phyloP scores from a whole-genome alignment of 352 stramenopile genomes.

The Blastocystis sp. region DNA sequence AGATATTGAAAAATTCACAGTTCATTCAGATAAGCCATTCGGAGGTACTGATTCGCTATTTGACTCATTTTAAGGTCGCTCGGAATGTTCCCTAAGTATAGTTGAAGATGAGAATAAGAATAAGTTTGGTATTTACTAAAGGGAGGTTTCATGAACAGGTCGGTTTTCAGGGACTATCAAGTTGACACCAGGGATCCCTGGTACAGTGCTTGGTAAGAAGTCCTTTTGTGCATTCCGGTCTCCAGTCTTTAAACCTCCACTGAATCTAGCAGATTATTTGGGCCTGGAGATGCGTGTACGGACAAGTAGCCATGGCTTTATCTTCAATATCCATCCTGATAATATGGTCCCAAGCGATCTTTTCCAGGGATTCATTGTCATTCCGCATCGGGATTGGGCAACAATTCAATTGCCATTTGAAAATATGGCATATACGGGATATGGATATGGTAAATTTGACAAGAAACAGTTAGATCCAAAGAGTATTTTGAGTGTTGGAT shows the following conservation, averaged over 20 bases:
- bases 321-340: slow-evolving; percentile 68
- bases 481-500: slow-evolving; percentile 45
- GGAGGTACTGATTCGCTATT: not conserved
- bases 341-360: slow-evolving; percentile 64
- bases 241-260: slow-evolving; percentile 59
- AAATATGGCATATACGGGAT: slow-evolving; percentile 63
- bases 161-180: slow-evolving; percentile 48
- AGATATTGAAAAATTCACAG: slow-evolving; percentile 64
- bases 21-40: slow-evolving; percentile 60
- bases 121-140: not conserved
- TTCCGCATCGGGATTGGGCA: slow-evolving; percentile 62
- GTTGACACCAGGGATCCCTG: slow-evolving; percentile 52
- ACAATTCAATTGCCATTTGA: slow-evolving; percentile 57
- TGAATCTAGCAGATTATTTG: slow-evolving; percentile 56
- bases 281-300: slow-evolving; percentile 64
- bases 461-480: slow-evolving; percentile 64
- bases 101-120: slow-evolving; percentile 56
- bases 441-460: slow-evolving; percentile 62
- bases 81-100: slow-evolving; percentile 57
- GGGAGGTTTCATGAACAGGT: not conserved
- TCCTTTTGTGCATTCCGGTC: slow-evolving; percentile 65
- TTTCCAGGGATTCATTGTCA: slow-evolving; percentile 65
- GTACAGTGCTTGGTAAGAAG: slow-evolving; percentile 63
- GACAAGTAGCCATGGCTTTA: slow-evolving; percentile 54
- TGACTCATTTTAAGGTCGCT: slow-evolving; percentile 23